Conservation (phyloP, 148 eudicot genomes). For the Tetragonia tetragonoides region DNA sequence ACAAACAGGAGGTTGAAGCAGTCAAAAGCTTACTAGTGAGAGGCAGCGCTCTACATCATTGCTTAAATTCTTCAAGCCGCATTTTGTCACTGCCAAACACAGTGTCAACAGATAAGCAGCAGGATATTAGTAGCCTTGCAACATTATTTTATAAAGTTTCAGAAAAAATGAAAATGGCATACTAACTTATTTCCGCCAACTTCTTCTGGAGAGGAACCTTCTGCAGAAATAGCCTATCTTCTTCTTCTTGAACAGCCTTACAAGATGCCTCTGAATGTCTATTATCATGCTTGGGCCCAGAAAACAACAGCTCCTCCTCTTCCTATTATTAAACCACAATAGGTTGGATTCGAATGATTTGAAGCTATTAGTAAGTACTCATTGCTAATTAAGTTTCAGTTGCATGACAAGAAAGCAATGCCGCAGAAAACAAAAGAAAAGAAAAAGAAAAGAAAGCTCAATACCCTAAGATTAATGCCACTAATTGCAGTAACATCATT, state of each 20-base stretch:
- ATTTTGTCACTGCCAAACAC: constrained; percentile 61
- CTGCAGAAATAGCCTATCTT: constrained; percentile 75
- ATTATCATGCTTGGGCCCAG: constrained; percentile 76
- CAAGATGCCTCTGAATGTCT: constrained; percentile 91
- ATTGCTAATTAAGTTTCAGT: neutral
- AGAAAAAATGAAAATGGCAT: constrained; percentile 4
- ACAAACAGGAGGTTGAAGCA: constrained; percentile 6
- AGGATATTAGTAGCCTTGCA: neutral
- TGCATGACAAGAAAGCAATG: neutral
- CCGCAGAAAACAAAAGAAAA: neutral
- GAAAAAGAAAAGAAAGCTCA: constrained; percentile 6
- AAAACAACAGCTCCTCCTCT: constrained; percentile 92
- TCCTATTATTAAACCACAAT: constrained; percentile 44
- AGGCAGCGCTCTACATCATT: constrained; percentile 90
- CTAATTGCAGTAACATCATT: constrained; percentile 98
- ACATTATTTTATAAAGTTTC: neutral
- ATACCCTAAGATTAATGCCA: constrained; percentile 94
- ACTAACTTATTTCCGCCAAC: constrained; percentile 77
- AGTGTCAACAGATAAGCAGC: constrained; percentile 1
- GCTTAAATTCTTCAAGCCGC: constrained; percentile 67
- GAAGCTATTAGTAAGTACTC: neutral
- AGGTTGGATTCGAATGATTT: neutral
- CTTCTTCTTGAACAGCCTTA: constrained; percentile 93
- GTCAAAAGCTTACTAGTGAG: constrained; percentile 60
- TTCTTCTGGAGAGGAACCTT: constrained; percentile 81